Percentiles rank a stretch among this genome's conserved stretches.
Evolutionary conservation across 23 red algal genomes (phyloP).

Genomic region (Gracilaria vermiculophylla): DNA sequence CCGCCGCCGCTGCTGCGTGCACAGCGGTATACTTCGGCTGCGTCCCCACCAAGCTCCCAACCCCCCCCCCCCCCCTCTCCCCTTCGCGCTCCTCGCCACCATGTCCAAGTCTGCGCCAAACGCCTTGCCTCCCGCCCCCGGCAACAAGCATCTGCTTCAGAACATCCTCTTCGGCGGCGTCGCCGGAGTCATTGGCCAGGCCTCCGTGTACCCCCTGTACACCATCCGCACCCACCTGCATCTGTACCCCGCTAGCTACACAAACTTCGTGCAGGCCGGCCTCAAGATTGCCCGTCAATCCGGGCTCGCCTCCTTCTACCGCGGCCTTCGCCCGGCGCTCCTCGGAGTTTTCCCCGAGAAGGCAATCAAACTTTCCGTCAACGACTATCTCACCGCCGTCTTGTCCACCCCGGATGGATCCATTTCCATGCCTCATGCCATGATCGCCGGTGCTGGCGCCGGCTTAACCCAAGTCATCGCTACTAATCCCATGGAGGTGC

Average conservation of each 20-base stretch:
- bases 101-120: neutral
- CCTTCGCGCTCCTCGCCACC: neutral
- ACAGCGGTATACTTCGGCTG: neutral
- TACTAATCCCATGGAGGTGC: constrained; percentile 95
- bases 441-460: constrained; percentile 87
- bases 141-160: constrained; percentile 48
- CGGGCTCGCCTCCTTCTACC: constrained; percentile 56
- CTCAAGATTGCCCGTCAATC: constrained; percentile 50
- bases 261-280: constrained; percentile 36
- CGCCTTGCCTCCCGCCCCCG: neutral
- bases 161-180: constrained; percentile 82
- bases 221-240: constrained; percentile 77
- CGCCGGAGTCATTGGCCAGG: constrained; percentile 80
- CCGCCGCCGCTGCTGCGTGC: neutral
- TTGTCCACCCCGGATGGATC: constrained; percentile 57
- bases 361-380: constrained; percentile 93
- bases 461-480: constrained; percentile 91
- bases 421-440: constrained; percentile 42
- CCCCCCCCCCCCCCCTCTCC: neutral
- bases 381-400: constrained; percentile 81
- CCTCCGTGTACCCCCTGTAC: constrained; percentile 78
- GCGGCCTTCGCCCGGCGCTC: constrained; percentile 68
- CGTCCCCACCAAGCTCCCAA: neutral
- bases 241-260: constrained; percentile 32
- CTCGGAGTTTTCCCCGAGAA: constrained; percentile 91